Evolutionary conservation across 1,284 basidiomycete genomes (phyloP).

Genomic region (Meira nashicola): DNA sequence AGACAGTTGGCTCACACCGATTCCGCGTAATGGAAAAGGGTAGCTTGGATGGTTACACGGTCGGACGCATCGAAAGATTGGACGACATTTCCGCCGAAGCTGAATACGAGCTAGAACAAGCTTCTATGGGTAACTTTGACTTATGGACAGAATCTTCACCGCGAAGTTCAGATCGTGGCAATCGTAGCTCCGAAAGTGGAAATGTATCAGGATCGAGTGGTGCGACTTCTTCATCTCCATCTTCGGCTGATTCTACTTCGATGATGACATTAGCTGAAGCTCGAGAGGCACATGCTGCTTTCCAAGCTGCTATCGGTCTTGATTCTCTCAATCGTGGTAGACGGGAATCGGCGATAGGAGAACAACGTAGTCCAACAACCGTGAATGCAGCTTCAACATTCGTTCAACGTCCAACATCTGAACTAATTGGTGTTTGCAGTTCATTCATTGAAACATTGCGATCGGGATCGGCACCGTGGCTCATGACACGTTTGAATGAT

Average conservation of each 20-base stretch:
- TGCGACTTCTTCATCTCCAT: background rate
- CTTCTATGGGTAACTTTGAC: background rate
- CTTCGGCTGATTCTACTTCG: background rate
- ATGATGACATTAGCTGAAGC: background rate
- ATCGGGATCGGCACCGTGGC: slow-evolving; percentile 81
- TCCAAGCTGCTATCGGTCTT: slow-evolving; percentile 8
- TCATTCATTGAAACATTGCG: slow-evolving; percentile 74
- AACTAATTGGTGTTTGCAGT: slow-evolving; percentile 71
- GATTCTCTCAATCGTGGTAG: background rate
- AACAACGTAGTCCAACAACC: slow-evolving; percentile 5
- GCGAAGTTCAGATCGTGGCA: too few relatives aligned
- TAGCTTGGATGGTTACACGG: slow-evolving; percentile 72
- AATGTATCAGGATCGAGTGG: too few relatives aligned
- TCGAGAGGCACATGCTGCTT: slow-evolving; percentile 2
- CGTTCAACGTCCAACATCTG: slow-evolving; percentile 59
- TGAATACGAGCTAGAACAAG: slow-evolving; percentile 20
- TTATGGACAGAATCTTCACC: background rate
- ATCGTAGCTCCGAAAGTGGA: too few relatives aligned
- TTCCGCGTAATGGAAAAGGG: slow-evolving; percentile 78
- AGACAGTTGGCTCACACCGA: slow-evolving; percentile 75
- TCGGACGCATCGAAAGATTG: slow-evolving; percentile 68
- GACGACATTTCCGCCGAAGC: slow-evolving; percentile 29
- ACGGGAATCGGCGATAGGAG: background rate
- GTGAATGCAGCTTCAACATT: background rate
- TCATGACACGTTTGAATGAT: slow-evolving; percentile 73